Conservation (phyloP, 192 early-diverging fungal species). For the Umbelopsis vinacea region DNA sequence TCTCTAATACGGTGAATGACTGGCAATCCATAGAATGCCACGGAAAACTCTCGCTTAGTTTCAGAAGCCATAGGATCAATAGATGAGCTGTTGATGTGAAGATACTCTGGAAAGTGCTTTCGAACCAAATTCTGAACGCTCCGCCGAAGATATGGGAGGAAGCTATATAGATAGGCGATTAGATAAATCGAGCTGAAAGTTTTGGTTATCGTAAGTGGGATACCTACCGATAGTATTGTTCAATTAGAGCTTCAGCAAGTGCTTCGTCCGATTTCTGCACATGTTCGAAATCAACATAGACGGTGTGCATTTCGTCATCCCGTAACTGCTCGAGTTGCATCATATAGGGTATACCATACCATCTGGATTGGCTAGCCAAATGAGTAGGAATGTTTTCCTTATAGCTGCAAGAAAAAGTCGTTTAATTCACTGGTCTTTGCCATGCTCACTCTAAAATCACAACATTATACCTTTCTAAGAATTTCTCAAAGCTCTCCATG, state of each 20-base stretch:
- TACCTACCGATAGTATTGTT: slow-evolving; percentile 73
- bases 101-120: slow-evolving; percentile 68
- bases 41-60: slow-evolving; percentile 71
- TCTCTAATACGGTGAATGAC: slow-evolving; percentile 75
- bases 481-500: slow-evolving; percentile 69
- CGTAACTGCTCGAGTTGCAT: slow-evolving; percentile 67
- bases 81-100: slow-evolving; percentile 48
- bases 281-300: slow-evolving; percentile 80
- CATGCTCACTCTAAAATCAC: not conserved
- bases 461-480: slow-evolving; percentile 60
- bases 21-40: slow-evolving; percentile 71
- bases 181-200: not conserved
- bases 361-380: slow-evolving; percentile 26
- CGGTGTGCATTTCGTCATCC: slow-evolving; percentile 60
- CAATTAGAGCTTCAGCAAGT: slow-evolving; percentile 63
- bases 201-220: not conserved
- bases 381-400: slow-evolving; percentile 28
- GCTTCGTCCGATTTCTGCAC: slow-evolving; percentile 54
- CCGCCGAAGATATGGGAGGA: slow-evolving; percentile 85
- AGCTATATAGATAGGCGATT: slow-evolving; percentile 22
- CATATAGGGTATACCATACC: slow-evolving; percentile 60
- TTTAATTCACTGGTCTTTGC: not conserved
- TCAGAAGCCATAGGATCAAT: slow-evolving; percentile 47
- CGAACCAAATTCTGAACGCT: slow-evolving; percentile 83
- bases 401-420: slow-evolving; percentile 27